Evolutionary conservation across 2,329 filamentous ascomycete species (phyloP), one percentile per base, ranked within the genome.

Genomic region (Alternaria longipes): DNA sequence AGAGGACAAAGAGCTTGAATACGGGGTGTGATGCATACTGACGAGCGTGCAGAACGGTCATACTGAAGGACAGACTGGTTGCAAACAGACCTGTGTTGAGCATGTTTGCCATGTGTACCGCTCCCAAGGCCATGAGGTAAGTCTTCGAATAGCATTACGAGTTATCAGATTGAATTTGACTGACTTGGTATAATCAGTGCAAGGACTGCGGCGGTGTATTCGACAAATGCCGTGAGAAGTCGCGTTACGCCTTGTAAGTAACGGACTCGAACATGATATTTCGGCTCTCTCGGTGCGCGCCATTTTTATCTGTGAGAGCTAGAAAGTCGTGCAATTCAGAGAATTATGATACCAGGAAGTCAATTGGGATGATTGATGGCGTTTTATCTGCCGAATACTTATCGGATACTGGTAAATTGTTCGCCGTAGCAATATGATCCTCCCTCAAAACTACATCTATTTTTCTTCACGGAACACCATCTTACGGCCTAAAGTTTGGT

Each of bases 11-110:
- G 20, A 1, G 46, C 1, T 4, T 16, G 30, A 4, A n/a, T 0
- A 9, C 0, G 12, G 1, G 12, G 3, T 44, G 32, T 8, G 18
- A 16, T 24, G 8, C 4, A 40, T 7, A 46, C 59, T 54, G 24
- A 62, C 24, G 8, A 12, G 11, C 14, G 4, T 4, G 4, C 4
- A 69, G 66, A 67, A 69, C 30, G 66, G 66, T 4, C 57, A 62
- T 24, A 62, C 59, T 3, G 5, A 38, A 4, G 61, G 61, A 22
- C 60, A 67, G 26, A 14, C 22, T 3, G 65, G 66, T 7, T 65
- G 63, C 40, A 55, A 47, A 24, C 45, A 61, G 52, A 67, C 65
- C 8, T 69, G 65, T 34, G 56, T 59, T 11, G 61, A 69, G 40
- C 63, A 66, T 52, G 63, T 69, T 20, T 69, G 66, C 46, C 50